These are phyloP conservation scores for Penicillium vulpinum DNA, from an alignment of 2,329 filamentous ascomycete genomes.

Conservation along the genomic window DNA sequence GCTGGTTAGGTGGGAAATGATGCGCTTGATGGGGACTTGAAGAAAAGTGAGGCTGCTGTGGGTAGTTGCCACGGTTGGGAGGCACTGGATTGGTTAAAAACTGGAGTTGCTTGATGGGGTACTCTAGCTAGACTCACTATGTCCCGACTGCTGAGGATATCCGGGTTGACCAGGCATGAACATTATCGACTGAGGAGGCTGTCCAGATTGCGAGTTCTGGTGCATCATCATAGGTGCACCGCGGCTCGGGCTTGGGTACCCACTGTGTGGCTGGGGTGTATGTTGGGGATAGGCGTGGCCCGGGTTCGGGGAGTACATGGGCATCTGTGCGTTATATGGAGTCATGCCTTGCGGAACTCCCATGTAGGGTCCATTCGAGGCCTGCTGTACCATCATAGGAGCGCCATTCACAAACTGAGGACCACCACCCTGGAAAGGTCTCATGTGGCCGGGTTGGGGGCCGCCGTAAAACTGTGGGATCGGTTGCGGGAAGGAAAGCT, in stretches of 20 bases:
- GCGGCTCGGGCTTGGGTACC: constrained; percentile 85
- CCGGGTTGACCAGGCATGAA: constrained; percentile 75
- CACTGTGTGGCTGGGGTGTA: constrained; percentile 60
- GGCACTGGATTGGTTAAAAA: constrained; percentile 56
- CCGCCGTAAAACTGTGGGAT: constrained; percentile 69
- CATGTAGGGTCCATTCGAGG: constrained; percentile 69
- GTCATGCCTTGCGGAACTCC: constrained; percentile 69
- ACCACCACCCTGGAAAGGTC: constrained; percentile 71
- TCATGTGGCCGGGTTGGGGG: constrained; percentile 69
- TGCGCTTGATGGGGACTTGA: constrained; percentile 66
- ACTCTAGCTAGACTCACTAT: constrained; percentile 62
- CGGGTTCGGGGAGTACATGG: constrained; percentile 77
- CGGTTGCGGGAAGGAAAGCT: constrained; percentile 70
- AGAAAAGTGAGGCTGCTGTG: constrained; percentile 62
- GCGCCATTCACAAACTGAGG: constrained; percentile 69
- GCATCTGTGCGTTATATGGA: constrained; percentile 70
- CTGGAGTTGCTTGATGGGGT: constrained; percentile 21
- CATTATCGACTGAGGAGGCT: constrained; percentile 67
- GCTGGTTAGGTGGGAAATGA: constrained; percentile 60
- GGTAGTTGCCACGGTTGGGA: constrained; percentile 60
- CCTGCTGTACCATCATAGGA: constrained; percentile 81
- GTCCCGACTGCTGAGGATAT: constrained; percentile 70
- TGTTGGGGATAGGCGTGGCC: constrained; percentile 66
- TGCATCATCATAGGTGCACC: constrained; percentile 92
- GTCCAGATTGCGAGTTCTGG: constrained; percentile 89